These are phyloP conservation scores for Rhizophagus prolifer DNA, from an alignment of 192 early-diverging fungal species.

Conservation along the genomic window DNA sequence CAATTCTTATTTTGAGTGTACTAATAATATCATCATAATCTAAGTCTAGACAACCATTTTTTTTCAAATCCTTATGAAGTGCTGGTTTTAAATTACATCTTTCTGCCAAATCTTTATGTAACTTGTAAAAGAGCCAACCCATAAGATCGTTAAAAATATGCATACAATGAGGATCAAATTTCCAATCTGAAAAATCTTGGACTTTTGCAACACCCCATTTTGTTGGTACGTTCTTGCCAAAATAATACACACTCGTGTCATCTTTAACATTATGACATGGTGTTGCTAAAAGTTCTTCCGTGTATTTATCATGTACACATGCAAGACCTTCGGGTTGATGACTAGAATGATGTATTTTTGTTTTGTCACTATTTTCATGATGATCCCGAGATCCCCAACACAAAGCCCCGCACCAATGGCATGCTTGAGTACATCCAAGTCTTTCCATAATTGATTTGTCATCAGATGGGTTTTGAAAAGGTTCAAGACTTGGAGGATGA, in stretches of 20 bases:
- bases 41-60: neutral
- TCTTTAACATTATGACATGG: neutral
- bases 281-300: neutral
- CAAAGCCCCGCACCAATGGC: slow-evolving; percentile 25
- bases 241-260: too few species aligned
- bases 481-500: neutral
- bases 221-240: too few species aligned
- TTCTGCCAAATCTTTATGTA: slow-evolving; percentile 17
- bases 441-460: slow-evolving; percentile 22
- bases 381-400: slow-evolving; percentile 26
- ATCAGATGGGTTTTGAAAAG: slow-evolving; percentile 12
- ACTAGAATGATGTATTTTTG: slow-evolving; percentile 27
- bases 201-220: too few species aligned
- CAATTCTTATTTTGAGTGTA: neutral
- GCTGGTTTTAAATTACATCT: neutral
- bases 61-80: neutral
- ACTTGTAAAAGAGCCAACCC: slow-evolving; percentile 28
- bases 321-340: slow-evolving; percentile 20
- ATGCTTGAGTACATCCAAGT: slow-evolving; percentile 23
- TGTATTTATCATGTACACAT: neutral
- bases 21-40: slow-evolving; percentile 14
- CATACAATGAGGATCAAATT: slow-evolving; percentile 10
- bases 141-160: slow-evolving; percentile 21
- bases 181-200: slow-evolving; percentile 2
- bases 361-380: neutral